phyloP scores from a whole-genome alignment of 2,329 filamentous ascomycete genomes.

The Exserohilum turcica region DNA sequence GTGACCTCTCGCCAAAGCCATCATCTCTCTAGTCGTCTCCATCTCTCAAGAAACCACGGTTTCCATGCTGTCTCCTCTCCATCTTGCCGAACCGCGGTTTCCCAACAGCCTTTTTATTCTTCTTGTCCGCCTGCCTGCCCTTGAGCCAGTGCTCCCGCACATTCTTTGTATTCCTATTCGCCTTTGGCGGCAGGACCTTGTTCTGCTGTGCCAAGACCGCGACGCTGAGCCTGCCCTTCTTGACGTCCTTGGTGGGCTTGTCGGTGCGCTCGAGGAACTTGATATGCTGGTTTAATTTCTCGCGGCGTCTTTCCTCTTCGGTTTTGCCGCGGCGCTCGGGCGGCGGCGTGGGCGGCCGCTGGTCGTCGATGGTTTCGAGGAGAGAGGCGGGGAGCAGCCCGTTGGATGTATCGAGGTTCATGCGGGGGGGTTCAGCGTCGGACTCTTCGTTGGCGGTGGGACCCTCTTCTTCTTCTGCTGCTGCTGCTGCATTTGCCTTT shows the following conservation, averaged over 20 bases:
- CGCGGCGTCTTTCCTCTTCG: slow-evolving; percentile 44
- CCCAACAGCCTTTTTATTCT: slow-evolving; percentile 34
- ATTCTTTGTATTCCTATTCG: slow-evolving; percentile 42
- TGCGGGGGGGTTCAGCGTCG: slow-evolving; percentile 4
- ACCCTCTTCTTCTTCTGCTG: neutral
- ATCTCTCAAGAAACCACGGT: slow-evolving; percentile 40
- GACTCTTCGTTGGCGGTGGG: slow-evolving; percentile 10
- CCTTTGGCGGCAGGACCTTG: slow-evolving; percentile 52
- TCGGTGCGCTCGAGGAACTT: slow-evolving; percentile 56
- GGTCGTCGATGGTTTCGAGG: slow-evolving; percentile 53
- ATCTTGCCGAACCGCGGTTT: slow-evolving; percentile 31
- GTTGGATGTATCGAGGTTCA: slow-evolving; percentile 49
- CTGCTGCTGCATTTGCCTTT: slow-evolving; percentile 7
- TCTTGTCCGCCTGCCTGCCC: slow-evolving; percentile 45
- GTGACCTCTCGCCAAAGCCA: neutral
- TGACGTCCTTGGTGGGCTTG: slow-evolving; percentile 57
- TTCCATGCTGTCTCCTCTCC: slow-evolving; percentile 36
- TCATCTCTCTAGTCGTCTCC: slow-evolving; percentile 26
- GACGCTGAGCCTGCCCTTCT: slow-evolving; percentile 55
- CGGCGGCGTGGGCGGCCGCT: slow-evolving; percentile 53
- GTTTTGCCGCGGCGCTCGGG: slow-evolving; percentile 27
- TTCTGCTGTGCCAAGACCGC: slow-evolving; percentile 54
- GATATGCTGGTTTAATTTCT: slow-evolving; percentile 55
- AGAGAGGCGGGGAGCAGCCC: slow-evolving; percentile 59
- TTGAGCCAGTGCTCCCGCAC: slow-evolving; percentile 52